phyloP scores from a whole-genome alignment of 2,329 filamentous ascomycete genomes.

The Lomentospora prolificans region DNA sequence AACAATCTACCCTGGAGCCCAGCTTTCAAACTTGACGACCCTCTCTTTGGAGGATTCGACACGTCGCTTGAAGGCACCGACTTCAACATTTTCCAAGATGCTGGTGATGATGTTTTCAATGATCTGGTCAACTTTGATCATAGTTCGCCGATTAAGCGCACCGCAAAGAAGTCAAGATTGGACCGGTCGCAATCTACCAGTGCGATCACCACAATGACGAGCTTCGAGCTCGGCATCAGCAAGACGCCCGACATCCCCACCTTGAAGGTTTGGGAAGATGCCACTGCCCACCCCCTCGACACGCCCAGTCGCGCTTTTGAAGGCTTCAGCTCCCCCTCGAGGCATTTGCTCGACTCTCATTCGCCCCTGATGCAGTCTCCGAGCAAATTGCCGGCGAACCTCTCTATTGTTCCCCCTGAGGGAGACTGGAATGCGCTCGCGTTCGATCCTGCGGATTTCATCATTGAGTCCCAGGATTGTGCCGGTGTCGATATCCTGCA shows the following conservation, averaged over 20 bases:
- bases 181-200: constrained; percentile 55
- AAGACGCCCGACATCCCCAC: not conserved
- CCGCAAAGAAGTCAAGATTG: constrained; percentile 47
- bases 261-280: not conserved
- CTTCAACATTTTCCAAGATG: constrained; percentile 8
- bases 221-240: not conserved
- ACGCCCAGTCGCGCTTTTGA: constrained; percentile 51
- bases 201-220: constrained; percentile 42
- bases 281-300: constrained; percentile 22
- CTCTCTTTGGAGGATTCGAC: constrained; percentile 17
- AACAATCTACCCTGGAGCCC: constrained; percentile 44
- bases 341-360: constrained; percentile 22
- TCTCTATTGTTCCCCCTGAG: constrained; percentile 25
- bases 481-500: constrained; percentile 61
- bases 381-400: constrained; percentile 32
- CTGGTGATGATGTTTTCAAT: constrained; percentile 22
- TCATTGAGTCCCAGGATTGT: constrained; percentile 40
- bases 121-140: constrained; percentile 30
- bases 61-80: constrained; percentile 13
- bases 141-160: constrained; percentile 59
- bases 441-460: constrained; percentile 30
- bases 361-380: constrained; percentile 30
- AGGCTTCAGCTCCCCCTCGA: constrained; percentile 45
- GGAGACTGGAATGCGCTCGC: constrained; percentile 27
- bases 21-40: constrained; percentile 35